Evolutionary conservation across 306 rosid species (phyloP).

Genomic region (Sphenostylis stenocarpa): DNA sequence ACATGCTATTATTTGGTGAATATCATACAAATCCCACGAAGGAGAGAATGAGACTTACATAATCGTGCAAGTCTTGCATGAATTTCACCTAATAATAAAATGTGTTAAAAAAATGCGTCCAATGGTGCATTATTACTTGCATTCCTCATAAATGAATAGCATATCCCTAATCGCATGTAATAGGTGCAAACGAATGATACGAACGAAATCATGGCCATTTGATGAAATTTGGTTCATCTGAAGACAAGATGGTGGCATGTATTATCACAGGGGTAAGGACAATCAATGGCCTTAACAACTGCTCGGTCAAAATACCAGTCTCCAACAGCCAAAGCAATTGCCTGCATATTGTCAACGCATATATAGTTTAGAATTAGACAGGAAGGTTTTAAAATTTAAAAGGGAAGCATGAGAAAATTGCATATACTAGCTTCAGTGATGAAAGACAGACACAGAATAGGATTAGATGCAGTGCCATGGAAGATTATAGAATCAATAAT

Average conservation of each 20-base stretch:
- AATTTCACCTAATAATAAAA: background rate
- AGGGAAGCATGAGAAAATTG: background rate
- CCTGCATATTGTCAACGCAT: constrained; percentile 53
- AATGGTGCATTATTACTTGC: background rate
- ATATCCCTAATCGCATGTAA: constrained; percentile 7
- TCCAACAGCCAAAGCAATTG: constrained; percentile 82
- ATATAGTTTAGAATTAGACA: constrained; percentile 36
- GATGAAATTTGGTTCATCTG: constrained; percentile 35
- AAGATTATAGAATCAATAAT: constrained; percentile 9
- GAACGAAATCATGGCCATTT: constrained; percentile 7
- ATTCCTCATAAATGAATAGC: constrained; percentile 32
- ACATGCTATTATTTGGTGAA: background rate
- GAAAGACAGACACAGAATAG: background rate
- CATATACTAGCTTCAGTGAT: background rate
- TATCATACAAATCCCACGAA: background rate
- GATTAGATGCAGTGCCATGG: background rate
- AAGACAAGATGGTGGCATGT: constrained; percentile 85
- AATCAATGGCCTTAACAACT: constrained; percentile 58
- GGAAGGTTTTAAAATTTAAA: background rate
- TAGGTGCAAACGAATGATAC: background rate
- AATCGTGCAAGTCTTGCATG: background rate
- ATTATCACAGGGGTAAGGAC: constrained; percentile 92
- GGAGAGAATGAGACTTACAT: background rate
- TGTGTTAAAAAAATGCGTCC: background rate
- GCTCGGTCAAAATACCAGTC: constrained; percentile 88